Evolutionary conservation across 2,329 filamentous ascomycete genomes (phyloP).

Genomic region (Apiospora rasikravindrae): DNA sequence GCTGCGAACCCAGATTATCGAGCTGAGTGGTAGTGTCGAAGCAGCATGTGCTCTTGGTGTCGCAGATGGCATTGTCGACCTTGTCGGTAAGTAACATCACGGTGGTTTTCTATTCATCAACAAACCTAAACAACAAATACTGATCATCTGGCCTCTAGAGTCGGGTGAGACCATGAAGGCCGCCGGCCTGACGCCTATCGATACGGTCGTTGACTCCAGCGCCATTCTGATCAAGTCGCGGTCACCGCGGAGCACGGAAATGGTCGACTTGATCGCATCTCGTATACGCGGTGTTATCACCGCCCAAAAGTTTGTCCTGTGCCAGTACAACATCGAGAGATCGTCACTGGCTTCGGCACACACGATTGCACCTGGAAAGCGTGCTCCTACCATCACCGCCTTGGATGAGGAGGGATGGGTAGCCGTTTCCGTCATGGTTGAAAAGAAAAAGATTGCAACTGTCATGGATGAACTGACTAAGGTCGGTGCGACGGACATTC

Average conservation of each 20-base stretch:
- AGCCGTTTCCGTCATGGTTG: constrained; percentile 92
- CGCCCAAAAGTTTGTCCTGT: constrained; percentile 91
- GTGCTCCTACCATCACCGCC: constrained; percentile 88
- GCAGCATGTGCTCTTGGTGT: constrained; percentile 95
- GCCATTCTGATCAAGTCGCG: constrained; percentile 93
- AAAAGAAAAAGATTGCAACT: constrained; percentile 81
- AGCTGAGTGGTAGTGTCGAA: constrained; percentile 95
- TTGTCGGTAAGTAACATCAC: constrained; percentile 75
- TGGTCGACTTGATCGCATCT: constrained; percentile 83
- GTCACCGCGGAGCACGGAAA: constrained; percentile 75
- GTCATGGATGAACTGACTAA: constrained; percentile 85
- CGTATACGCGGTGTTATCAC: constrained; percentile 94
- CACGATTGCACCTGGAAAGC: constrained; percentile 88
- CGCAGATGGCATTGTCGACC: constrained; percentile 95
- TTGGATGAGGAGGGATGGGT: constrained; percentile 92
- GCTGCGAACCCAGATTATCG: constrained; percentile 86
- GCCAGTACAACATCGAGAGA: constrained; percentile 92
- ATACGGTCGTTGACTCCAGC: constrained; percentile 86
- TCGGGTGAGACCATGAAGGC: constrained; percentile 98
- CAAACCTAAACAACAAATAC: not conserved
- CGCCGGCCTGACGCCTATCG: constrained; percentile 90
- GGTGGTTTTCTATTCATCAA: not conserved
- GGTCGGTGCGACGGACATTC: constrained; percentile 81
- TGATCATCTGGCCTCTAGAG: constrained; percentile 59
- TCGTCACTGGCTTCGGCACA: constrained; percentile 68